Percentiles rank a stretch among this genome's conserved stretches.
Evolutionary conservation across 108 stramenopile genomes (phyloP).

Genomic region (Conticribra weissflogii): DNA sequence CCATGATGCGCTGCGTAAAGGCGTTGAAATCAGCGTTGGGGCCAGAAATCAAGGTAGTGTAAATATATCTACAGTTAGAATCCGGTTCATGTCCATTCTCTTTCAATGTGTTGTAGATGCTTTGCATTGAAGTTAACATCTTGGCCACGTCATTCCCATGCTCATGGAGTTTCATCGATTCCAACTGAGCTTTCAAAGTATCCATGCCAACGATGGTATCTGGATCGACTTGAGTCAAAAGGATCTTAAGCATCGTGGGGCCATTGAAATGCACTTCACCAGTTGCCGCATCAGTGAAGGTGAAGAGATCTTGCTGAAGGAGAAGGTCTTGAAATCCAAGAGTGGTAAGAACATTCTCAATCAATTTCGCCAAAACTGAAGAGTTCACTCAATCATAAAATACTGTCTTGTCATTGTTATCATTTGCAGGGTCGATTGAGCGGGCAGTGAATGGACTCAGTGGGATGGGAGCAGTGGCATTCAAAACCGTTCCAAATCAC

Average conservation of each 20-base stretch:
- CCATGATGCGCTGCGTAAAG: too few relatives aligned
- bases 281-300: not conserved
- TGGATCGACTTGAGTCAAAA: not conserved
- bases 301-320: not conserved
- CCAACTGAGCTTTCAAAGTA: not conserved
- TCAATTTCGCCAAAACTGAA: not conserved
- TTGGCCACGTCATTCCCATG: too few relatives aligned
- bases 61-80: too few relatives aligned
- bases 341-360: not conserved
- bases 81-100: too few relatives aligned
- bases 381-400: not conserved
- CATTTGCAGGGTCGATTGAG: not conserved
- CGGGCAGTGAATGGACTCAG: not conserved
- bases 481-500: not conserved
- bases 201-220: not conserved
- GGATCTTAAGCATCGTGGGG: not conserved
- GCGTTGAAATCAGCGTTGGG: too few relatives aligned
- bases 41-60: too few relatives aligned
- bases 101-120: too few relatives aligned
- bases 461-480: not conserved
- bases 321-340: not conserved
- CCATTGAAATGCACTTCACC: not conserved
- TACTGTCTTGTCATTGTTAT: not conserved
- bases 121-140: too few relatives aligned
- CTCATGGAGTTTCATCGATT: too few relatives aligned